Conservation (phyloP, 192 early-diverging fungal species). For the Diversispora eburnea region DNA sequence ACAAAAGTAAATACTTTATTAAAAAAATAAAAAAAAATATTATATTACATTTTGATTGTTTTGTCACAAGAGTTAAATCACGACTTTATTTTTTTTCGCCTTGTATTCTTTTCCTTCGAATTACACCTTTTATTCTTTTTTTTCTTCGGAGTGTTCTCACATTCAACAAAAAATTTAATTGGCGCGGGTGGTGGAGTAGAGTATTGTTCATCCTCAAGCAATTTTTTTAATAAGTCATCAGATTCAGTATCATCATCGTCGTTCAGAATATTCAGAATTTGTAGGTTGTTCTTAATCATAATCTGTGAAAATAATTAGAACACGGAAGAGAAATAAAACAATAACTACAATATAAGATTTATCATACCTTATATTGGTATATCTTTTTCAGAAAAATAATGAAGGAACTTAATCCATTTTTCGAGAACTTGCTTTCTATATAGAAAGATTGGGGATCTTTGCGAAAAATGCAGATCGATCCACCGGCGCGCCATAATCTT, state of each 20-base stretch:
- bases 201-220: background rate
- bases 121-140: background rate
- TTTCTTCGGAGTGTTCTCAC: background rate
- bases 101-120: background rate
- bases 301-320: conserved; percentile 9
- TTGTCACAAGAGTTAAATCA: conserved; percentile 4
- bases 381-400: conserved; percentile 1
- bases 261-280: conserved; percentile 16
- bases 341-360: background rate
- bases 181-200: background rate
- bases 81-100: conserved; percentile 12
- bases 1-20: too few relatives aligned
- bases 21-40: too few relatives aligned
- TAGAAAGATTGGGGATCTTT: conserved; percentile 23
- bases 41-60: too few relatives aligned
- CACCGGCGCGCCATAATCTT: conserved; percentile 22
- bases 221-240: background rate
- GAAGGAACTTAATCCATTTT: conserved; percentile 10
- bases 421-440: conserved; percentile 19
- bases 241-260: background rate
- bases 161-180: conserved; percentile 7
- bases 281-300: conserved; percentile 12
- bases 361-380: conserved; percentile 22
- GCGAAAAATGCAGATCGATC: conserved; percentile 20
- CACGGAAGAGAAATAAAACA: background rate